Percentiles rank a stretch among this genome's conserved stretches.
phyloP scores from a whole-genome alignment of 495 filamentous ascomycete genomes.

The Astrothelium subdiscretum region DNA sequence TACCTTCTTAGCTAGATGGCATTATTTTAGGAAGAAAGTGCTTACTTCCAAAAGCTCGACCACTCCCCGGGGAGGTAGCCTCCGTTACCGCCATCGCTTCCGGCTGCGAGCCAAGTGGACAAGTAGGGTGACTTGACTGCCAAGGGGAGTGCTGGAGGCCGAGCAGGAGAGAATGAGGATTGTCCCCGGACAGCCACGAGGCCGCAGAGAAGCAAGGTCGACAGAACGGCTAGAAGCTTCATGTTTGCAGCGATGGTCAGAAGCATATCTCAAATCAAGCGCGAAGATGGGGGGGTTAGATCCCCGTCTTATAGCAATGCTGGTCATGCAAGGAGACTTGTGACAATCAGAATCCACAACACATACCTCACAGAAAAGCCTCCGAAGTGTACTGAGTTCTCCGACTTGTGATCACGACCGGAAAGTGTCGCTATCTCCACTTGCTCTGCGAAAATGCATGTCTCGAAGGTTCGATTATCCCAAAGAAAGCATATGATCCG shows the following conservation, averaged over 20 bases:
- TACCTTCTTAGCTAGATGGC: conserved; percentile 22
- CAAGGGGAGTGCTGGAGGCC: conserved; percentile 44
- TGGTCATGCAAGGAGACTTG: background rate
- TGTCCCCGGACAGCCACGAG: background rate
- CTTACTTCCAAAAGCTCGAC: conserved; percentile 46
- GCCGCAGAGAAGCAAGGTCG: background rate
- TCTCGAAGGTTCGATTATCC: background rate
- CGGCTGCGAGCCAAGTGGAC: conserved; percentile 43
- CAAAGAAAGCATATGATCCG: background rate
- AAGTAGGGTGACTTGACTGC: conserved; percentile 49
- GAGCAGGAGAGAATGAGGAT: conserved; percentile 43
- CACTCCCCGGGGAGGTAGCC: conserved; percentile 48
- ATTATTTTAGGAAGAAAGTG: background rate
- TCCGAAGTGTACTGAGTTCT: background rate
- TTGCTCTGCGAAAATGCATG: background rate
- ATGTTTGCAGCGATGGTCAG: background rate
- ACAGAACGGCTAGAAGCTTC: background rate
- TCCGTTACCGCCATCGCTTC: conserved; percentile 43
- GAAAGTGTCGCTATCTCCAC: background rate
- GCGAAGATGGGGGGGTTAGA: background rate
- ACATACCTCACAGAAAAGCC: background rate
- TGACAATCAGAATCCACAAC: background rate
- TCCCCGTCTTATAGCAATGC: background rate
- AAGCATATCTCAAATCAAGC: background rate
- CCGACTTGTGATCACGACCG: background rate